A percentile compares a stretch with the other conserved stretches of the same genome.
Conservation (phyloP, 1,284 basidiomycete genomes). For the Dichomitus squalens region DNA sequence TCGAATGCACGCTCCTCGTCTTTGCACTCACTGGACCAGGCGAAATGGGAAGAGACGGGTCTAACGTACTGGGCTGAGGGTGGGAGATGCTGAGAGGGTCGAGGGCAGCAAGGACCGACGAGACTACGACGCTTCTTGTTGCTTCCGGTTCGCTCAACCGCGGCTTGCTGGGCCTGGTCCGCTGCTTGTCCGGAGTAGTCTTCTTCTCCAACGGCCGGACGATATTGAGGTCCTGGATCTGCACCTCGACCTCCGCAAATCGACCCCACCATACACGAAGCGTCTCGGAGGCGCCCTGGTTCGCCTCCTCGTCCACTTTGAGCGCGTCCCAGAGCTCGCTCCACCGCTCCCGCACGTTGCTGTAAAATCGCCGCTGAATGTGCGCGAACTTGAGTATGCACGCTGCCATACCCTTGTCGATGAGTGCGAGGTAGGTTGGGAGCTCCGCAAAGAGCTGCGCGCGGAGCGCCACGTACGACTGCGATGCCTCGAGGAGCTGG, state of each 20-base stretch:
- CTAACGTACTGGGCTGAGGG: conserved; percentile 1
- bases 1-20: conserved; percentile 21
- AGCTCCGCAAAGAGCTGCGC: conserved; percentile 70
- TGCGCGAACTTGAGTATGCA: conserved; percentile 52
- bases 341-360: conserved; percentile 63
- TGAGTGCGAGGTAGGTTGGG: conserved; percentile 58
- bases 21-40: conserved; percentile 18
- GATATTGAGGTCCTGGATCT: conserved; percentile 48
- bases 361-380: conserved; percentile 63
- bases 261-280: conserved; percentile 64
- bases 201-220: conserved; percentile 30
- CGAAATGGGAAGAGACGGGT: conserved; percentile 4
- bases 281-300: conserved; percentile 67
- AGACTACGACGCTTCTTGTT: conserved; percentile 19
- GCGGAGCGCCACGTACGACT: conserved; percentile 72
- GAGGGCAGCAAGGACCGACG: conserved; percentile 21
- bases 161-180: conserved; percentile 17
- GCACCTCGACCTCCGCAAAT: conserved; percentile 63
- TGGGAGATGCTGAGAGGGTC: conserved; percentile 18
- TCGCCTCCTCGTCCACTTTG: conserved; percentile 72
- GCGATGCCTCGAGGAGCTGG: conserved; percentile 66
- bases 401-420: conserved; percentile 57
- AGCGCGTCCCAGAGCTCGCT: conserved; percentile 78
- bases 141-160: conserved; percentile 17
- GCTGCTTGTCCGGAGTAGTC: conserved; percentile 16